These are phyloP conservation scores for Podaxis rugospora DNA, from an alignment of 768 basidiomycete genomes.

Conservation along the genomic window DNA sequence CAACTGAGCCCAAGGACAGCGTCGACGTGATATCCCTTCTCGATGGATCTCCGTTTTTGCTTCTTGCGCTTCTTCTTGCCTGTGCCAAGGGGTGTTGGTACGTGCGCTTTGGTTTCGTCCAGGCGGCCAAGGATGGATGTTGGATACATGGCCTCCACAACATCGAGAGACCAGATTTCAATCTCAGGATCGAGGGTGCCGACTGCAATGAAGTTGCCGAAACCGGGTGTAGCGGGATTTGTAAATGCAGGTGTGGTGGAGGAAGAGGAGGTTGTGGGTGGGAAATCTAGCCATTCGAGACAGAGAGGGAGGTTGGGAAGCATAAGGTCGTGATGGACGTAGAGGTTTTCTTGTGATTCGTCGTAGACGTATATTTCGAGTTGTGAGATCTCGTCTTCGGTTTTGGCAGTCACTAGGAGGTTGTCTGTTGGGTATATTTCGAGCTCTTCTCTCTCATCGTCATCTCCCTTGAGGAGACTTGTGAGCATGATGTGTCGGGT, in stretches of 20 bases:
- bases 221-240: constrained; percentile 26
- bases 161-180: constrained; percentile 96
- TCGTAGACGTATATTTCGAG: constrained; percentile 96
- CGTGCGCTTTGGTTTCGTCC: constrained; percentile 74
- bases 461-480: constrained; percentile 46
- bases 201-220: constrained; percentile 92
- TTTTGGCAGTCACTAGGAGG: constrained; percentile 88
- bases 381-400: constrained; percentile 94
- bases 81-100: constrained; percentile 78
- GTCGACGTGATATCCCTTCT: constrained; percentile 81
- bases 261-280: constrained; percentile 55
- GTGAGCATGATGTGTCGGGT: constrained; percentile 10
- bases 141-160: constrained; percentile 92
- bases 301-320: constrained; percentile 96
- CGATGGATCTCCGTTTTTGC: constrained; percentile 56
- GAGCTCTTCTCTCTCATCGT: constrained; percentile 84
- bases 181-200: constrained; percentile 97
- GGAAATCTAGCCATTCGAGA: constrained; percentile 98
- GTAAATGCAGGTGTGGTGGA: constrained; percentile 25
- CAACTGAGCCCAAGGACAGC: constrained; percentile 91
- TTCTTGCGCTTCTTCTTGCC: constrained; percentile 97
- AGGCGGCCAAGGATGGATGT: constrained; percentile 88
- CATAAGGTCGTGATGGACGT: constrained; percentile 97
- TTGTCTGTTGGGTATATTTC: constrained; percentile 90
- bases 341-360: constrained; percentile 85